Base-by-base conservation (phyloP, 768 basidiomycete species). In the Lactarius quietus region DNA sequence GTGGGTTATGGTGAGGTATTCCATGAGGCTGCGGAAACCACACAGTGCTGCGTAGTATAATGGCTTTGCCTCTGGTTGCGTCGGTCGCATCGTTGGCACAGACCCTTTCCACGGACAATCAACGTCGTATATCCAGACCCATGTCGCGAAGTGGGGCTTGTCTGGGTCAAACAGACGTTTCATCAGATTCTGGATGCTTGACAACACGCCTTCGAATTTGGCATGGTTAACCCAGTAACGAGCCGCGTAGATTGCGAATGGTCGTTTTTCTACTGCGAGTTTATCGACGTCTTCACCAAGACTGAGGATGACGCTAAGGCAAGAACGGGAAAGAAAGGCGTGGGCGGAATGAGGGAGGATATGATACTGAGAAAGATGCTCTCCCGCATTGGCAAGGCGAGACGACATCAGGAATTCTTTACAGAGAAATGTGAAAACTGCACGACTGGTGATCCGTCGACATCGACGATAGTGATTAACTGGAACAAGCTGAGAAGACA, bases 1-100 rank as follows among this genome's bases (percentile, higher is more conserved):
- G 26, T 36, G n/a, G n/a, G 33, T 28, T 1, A 52, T 26, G 20
- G 14, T 18, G 15, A 61, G 45, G 23, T 38, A 35, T 8, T 61
- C 59, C 6, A 29, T 28, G n/a, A 52, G 36, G 2, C 10, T 4
- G n/a, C 6, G 35, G 35, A 61, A 39, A 15, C 59, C 59, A 38
- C 45, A 52, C 17, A 51, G 35, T 38, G 59, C 31, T 2, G 59
- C 48, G 26, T 52, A 61, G 35, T 52, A 61, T 28, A 61, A 28
- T 6, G 59, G 48, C n/a, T 12, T 7, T 0, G 59, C 58, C n/a
- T 15, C 31, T 9, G 58, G 58, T 23, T 3, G 41, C 15, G 41
- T 41, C 15, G 51, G 51, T 26, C 29, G 23, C 12, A 1, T 17
- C 2, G 51, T 14, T 5, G 14, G 3, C 26, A 26, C 26, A 8